Evolutionary conservation across 306 rosid genomes (phyloP).

Genomic region (Fragaria ananassa): DNA sequence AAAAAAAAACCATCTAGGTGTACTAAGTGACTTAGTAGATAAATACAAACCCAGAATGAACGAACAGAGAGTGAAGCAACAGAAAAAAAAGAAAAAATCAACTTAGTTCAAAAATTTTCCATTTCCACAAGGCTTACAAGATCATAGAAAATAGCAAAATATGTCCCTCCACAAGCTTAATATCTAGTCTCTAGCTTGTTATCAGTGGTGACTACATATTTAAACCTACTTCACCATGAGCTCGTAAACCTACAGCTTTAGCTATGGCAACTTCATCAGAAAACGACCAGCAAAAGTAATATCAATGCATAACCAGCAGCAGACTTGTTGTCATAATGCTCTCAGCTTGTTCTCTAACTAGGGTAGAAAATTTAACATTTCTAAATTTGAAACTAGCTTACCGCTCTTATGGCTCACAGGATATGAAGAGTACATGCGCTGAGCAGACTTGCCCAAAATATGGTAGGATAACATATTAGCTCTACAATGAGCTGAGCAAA

Average conservation of each 20-base stretch:
- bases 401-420: background rate
- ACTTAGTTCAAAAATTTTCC: background rate
- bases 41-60: background rate
- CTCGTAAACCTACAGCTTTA: background rate
- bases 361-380: background rate
- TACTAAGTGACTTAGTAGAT: background rate
- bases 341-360: background rate
- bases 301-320: background rate
- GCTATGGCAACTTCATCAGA: background rate
- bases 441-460: background rate
- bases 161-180: background rate
- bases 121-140: constrained; percentile 5
- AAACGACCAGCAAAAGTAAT: background rate
- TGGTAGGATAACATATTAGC: background rate
- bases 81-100: background rate
- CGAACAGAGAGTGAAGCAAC: background rate
- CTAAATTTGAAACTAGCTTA: background rate
- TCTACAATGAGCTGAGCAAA: background rate
- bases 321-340: background rate
- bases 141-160: constrained; percentile 9
- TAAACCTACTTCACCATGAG: background rate
- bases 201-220: background rate
- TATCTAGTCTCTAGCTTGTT: background rate
- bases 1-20: background rate
- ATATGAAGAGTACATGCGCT: background rate